A percentile compares a stretch with the other conserved stretches of the same genome.
These are phyloP conservation scores for Afroboletus lepidellus DNA, from an alignment of 1,284 basidiomycete species.

Conservation along the genomic window DNA sequence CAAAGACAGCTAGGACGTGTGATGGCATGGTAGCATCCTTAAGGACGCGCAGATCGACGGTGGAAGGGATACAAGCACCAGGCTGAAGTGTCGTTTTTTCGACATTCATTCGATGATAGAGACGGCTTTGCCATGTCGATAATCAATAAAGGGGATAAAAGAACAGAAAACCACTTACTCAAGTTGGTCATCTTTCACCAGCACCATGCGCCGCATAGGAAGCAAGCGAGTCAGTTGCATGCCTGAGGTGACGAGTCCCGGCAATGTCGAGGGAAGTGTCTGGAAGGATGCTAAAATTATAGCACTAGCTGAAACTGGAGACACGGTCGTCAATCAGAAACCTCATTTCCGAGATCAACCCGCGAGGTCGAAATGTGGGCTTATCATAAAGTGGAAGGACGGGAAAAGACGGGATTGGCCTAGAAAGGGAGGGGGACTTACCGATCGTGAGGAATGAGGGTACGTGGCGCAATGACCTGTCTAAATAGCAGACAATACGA, in stretches of 20 bases:
- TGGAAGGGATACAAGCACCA: slow-evolving; percentile 35
- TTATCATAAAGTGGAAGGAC: slow-evolving; percentile 2
- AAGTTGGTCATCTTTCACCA: slow-evolving; percentile 36
- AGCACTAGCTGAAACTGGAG: slow-evolving; percentile 15
- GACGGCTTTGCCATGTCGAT: slow-evolving; percentile 36
- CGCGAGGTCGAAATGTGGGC: not conserved
- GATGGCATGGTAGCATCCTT: slow-evolving; percentile 45
- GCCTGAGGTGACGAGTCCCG: slow-evolving; percentile 5
- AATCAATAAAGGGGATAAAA: not conserved
- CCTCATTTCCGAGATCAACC: slow-evolving; percentile 20
- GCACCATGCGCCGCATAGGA: slow-evolving; percentile 23
- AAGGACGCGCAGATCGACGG: slow-evolving; percentile 42
- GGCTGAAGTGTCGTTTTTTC: slow-evolving; percentile 28
- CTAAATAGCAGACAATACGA: slow-evolving; percentile 4
- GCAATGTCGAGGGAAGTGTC: slow-evolving; percentile 7
- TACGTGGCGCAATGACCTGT: not conserved
- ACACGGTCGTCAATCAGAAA: slow-evolving; percentile 18
- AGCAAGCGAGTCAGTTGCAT: slow-evolving; percentile 30
- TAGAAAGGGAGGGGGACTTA: slow-evolving; percentile 14
- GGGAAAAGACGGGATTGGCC: slow-evolving; percentile 2
- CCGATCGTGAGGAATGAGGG: slow-evolving; percentile 27
- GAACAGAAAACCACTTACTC: slow-evolving; percentile 35
- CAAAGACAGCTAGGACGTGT: slow-evolving; percentile 48
- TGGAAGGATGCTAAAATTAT: slow-evolving; percentile 10
- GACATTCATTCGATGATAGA: slow-evolving; percentile 50